Evolutionary conservation across 306 rosid species (phyloP), one percentile per base, ranked within the genome.

Genomic region (Sechiopsis laciniata): DNA sequence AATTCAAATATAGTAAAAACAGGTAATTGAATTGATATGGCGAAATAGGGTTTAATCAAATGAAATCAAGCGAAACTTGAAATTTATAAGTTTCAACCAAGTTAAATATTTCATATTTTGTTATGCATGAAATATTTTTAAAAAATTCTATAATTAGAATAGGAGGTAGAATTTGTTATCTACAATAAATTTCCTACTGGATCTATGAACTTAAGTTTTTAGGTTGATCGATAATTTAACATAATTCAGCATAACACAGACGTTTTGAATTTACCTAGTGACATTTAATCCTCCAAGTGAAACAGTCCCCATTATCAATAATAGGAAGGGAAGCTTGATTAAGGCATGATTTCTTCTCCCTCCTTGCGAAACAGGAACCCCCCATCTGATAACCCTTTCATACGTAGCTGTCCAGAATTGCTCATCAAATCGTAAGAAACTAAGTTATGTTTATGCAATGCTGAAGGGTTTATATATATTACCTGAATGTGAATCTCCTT

Each of bases 231-330:
- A 40, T 40, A 40, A 40, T 40, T 40, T 6, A 40, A 40, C 29
- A 26, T 2, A 26, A 32, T 32, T 32, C 37, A 32, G 3, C 3
- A 37, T 40, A 62, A 73, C 45, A 40, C 53, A 46, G 50, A 55
- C 46, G 17, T 26, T 73, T 71, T 4, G 79, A 42, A 74, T 21
- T 70, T 76, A 90, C 96, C 93, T 80, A 2, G 85, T 66, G 78
- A 89, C 93, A 61, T 86, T 80, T 8, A 84, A 58, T 53, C 93
- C 93, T 73, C 96, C 93, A 12, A 90, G 89, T 16, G 84, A 85
- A 58, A 83, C 75, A 40, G 92, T 90, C 75, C 96, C 96, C 57
- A 84, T 50, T 62, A 86, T 87, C 61, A 90, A 70, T 8, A 86
- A 76, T 63, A 90, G 45, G 75, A 90, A 88, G 45, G 93, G 96